Base-by-base conservation (phyloP, 176 grass and related monocot species). In the Cenchrus fungigraminus region DNA sequence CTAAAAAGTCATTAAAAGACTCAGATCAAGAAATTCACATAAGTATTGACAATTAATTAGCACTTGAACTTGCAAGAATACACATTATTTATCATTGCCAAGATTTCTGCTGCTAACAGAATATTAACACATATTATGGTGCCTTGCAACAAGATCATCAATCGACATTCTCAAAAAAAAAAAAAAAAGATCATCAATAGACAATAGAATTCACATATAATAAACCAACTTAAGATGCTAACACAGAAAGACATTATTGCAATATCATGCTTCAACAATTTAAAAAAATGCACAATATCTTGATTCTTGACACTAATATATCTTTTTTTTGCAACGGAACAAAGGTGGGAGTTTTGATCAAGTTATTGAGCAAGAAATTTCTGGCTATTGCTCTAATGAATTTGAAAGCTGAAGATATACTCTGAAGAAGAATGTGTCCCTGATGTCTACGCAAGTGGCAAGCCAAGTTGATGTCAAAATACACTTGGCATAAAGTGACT, bases 1-100 rank as follows among this genome's bases (percentile, higher is more conserved):
- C 97, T 99, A 50, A 65, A 82, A 86, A 61, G 50, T 57, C 29
- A 82, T 17, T 88, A 73, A 73, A 71, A 66, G 78, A 57, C 17
- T 76, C 40, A 55, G 50, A 80, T 79, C 14, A 78, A 77, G 9
- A 89, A 77, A 40, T 20, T 64, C 79, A 81, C 4, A 72, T 43
- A 83, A 49, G 40, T 17, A 80, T 22, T 71, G 37, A 32, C 4
- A 73, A 52, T 2, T 40, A 65, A 51, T 2, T 40, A 65, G 44
- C 46, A 83, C 20, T 34, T 79, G n/a, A 25, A 62, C 13, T 68
- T 68, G 12, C 17, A 79, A 19, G 55, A 73, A 59, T 79, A 79
- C 19, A 37, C 28, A n/a, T 20, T 29, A 50, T 56, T 74, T 65
- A 55, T 53, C 40, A 67, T 60, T 52, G 69, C 31, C 49, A 68